phyloP scores from a whole-genome alignment of 352 stramenopile genomes.

The Pythium aquatile region DNA sequence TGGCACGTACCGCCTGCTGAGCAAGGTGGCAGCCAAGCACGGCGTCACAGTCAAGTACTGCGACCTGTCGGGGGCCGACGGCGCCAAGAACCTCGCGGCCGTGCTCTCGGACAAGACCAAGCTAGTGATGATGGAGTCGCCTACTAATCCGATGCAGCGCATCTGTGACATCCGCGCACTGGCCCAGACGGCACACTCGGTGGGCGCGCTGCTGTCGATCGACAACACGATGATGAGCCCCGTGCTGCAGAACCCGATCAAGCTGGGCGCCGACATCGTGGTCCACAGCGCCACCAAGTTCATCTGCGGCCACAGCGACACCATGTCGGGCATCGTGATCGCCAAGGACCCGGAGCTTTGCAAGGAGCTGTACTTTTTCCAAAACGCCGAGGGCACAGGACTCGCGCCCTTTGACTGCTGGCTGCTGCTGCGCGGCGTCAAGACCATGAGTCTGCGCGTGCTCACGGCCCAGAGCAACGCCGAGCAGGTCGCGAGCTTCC shows the following conservation, averaged over 20 bases:
- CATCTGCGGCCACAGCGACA: slow-evolving; percentile 96
- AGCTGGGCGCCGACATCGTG: slow-evolving; percentile 94
- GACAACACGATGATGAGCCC: slow-evolving; percentile 97
- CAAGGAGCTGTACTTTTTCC: slow-evolving; percentile 87
- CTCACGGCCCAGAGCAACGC: slow-evolving; percentile 85
- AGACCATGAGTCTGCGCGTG: slow-evolving; percentile 85
- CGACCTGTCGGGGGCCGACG: slow-evolving; percentile 71
- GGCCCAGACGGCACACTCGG: slow-evolving; percentile 71
- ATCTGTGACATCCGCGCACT: slow-evolving; percentile 92
- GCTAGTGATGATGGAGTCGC: slow-evolving; percentile 96
- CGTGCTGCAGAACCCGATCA: slow-evolving; percentile 94
- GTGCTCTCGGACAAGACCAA: slow-evolving; percentile 80
- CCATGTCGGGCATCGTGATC: slow-evolving; percentile 93
- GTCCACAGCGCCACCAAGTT: slow-evolving; percentile 98
- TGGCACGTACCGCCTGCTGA: slow-evolving; percentile 92
- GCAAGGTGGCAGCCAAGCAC: slow-evolving; percentile 85
- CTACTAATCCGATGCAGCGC: slow-evolving; percentile 96
- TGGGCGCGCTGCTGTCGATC: slow-evolving; percentile 85
- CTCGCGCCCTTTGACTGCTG: slow-evolving; percentile 90
- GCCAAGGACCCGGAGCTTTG: slow-evolving; percentile 76
- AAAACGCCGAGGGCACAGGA: slow-evolving; percentile 89
- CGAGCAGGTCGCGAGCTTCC: slow-evolving; percentile 83
- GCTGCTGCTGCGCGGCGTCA: slow-evolving; percentile 87
- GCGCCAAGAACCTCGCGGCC: slow-evolving; percentile 58
- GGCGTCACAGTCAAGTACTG: slow-evolving; percentile 80